Conservation (phyloP, 2,329 filamentous ascomycete genomes). For the Venturia aucupariae region DNA sequence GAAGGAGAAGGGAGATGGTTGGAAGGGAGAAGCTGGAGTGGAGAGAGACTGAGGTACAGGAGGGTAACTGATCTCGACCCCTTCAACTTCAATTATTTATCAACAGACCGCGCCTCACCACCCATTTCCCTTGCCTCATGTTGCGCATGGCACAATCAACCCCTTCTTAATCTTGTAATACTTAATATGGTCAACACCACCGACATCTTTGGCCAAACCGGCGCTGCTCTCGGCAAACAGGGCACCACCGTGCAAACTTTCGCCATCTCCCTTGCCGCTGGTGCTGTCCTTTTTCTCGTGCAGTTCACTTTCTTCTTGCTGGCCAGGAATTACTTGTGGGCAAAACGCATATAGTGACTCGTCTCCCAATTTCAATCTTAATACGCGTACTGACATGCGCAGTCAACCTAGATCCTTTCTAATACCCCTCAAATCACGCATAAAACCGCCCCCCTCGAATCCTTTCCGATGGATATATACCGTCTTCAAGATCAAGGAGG, state of each 20-base stretch:
- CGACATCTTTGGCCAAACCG: constrained; percentile 20
- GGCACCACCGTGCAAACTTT: constrained; percentile 24
- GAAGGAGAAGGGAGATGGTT: too few species aligned
- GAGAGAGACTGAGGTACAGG: too few species aligned
- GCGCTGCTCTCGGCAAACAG: constrained; percentile 22
- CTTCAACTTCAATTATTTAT: not conserved
- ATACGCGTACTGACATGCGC: not conserved
- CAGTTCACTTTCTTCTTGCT: constrained; percentile 22
- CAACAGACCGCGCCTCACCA: not conserved
- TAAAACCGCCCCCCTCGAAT: constrained; percentile 22
- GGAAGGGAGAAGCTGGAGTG: too few species aligned
- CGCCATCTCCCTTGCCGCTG: constrained; percentile 22
- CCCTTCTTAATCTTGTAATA: not conserved
- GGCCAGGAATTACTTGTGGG: constrained; percentile 22
- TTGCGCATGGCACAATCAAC: not conserved
- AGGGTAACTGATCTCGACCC: too few species aligned
- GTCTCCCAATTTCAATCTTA: not conserved
- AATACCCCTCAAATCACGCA: constrained; percentile 22
- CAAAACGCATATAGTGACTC: constrained; percentile 17
- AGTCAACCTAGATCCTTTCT: constrained; percentile 23
- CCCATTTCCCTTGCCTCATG: not conserved
- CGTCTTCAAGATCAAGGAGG: constrained; percentile 41
- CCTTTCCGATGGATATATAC: constrained; percentile 22
- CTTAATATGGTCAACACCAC: not conserved
- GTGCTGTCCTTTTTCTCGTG: constrained; percentile 22